Conservation (phyloP, 495 filamentous ascomycete genomes). For the Aspergillus sclerotioniger region DNA sequence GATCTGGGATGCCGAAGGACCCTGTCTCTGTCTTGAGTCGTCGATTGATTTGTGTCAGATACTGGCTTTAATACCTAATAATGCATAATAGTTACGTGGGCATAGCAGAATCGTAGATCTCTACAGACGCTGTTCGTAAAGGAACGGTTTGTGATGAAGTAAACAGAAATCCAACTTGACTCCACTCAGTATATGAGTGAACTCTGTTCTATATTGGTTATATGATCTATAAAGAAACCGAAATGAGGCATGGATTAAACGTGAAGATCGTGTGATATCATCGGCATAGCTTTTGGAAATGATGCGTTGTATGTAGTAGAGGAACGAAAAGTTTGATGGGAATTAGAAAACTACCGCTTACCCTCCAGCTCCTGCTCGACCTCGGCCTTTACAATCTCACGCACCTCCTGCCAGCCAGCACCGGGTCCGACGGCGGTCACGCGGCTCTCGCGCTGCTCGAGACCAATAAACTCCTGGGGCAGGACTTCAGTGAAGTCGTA, state of each 20-base stretch:
- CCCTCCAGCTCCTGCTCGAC: conserved; percentile 38
- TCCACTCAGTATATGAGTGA: background rate
- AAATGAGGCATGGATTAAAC: background rate
- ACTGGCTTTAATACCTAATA: conserved; percentile 13
- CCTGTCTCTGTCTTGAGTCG: background rate
- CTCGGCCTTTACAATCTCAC: conserved; percentile 39
- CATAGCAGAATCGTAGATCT: no score
- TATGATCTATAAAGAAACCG: background rate
- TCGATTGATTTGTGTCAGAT: background rate
- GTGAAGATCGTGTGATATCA: background rate
- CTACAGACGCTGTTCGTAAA: no score
- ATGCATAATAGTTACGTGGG: background rate
- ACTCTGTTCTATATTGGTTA: background rate
- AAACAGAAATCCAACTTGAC: background rate
- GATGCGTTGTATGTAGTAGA: background rate
- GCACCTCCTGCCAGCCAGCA: conserved; percentile 37
- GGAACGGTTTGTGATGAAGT: no score
- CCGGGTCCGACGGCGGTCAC: conserved; percentile 30
- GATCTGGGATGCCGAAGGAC: no score
- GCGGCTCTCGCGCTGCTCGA: conserved; percentile 58
- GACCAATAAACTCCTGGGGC: conserved; percentile 72
- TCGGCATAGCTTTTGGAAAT: conserved; percentile 9
- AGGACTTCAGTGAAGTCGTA: conserved; percentile 76
- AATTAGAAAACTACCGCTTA: conserved; percentile 7
- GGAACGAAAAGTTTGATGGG: background rate